Base-by-base conservation (phyloP, 1,139 yeast species). In the Hyphopichia khmerensis region DNA sequence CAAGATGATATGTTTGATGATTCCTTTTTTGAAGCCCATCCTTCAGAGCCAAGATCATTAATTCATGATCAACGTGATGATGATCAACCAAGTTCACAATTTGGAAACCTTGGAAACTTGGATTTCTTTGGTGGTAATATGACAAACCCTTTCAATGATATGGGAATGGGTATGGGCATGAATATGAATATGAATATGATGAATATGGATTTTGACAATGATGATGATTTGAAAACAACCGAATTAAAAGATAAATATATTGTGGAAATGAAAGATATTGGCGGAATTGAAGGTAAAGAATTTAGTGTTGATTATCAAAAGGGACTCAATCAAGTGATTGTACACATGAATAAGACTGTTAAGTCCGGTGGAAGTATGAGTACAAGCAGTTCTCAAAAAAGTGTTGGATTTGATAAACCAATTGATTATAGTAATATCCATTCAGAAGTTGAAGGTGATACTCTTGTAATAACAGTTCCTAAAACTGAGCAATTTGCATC, bases 231-330 rank as follows among this genome's bases (percentile, higher is more conserved):
- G 10, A n/a, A 39, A 11, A 31, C 33, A 2, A 14, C 24, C 14
- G 41, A 39, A 27, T 13, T 19, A 14, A 27, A 30, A 16, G 38
- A 39, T 21, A 13, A 29, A 2, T 39, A 39, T 15, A 19, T 34
- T 11, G 41, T 39, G 14, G 33, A 24, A 23, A 33, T 33, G 36
- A 26, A 21, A 8, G 41, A 39, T 17, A 19, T 29, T 4, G 41
- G 33, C 3, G 41, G 38, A 4, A 24, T 39, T 14, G 41, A 39
- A 16, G 41, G 41, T 15, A 39, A 39, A 34, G 41, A 39, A 30
- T 39, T 39, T n/a, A 39, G 29, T 11, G 33, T 39, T 10, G 41
- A 39, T 16, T 39, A 18, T 27, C n/a, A 29, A 11, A 26, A 29
- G 21, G 38, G 19, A 4, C 17, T 19, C 10, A 39, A 39, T 29